Evolutionary conservation across 371 early-diverging fungal species (phyloP).

Genomic region (Funneliformis caledonium): DNA sequence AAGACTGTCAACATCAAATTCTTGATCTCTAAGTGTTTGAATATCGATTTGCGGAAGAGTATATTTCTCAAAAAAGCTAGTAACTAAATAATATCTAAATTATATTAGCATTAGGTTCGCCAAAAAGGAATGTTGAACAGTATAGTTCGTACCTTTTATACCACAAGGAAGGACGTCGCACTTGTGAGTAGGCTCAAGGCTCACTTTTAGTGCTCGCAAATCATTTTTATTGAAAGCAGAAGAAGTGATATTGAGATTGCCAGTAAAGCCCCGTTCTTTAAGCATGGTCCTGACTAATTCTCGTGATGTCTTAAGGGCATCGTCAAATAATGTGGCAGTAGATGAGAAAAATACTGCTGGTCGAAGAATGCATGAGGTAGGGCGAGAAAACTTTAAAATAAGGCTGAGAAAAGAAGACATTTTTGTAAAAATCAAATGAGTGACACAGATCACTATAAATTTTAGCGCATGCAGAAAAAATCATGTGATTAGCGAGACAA

Average conservation of each 20-base stretch:
- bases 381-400: constrained; percentile 4
- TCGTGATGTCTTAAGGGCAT: background rate
- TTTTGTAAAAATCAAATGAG: no score
- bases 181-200: background rate
- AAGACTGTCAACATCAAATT: constrained; percentile 15
- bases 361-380: background rate
- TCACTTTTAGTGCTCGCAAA: constrained; percentile 28
- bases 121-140: constrained; percentile 30
- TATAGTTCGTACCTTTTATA: constrained; percentile 25
- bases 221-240: constrained; percentile 8
- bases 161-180: background rate
- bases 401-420: no score
- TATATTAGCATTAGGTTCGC: constrained; percentile 30
- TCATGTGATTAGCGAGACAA: no score
- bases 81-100: constrained; percentile 29
- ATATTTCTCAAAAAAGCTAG: constrained; percentile 23
- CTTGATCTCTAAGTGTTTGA: background rate
- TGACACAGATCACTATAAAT: no score
- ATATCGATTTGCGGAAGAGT: constrained; percentile 17
- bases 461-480: no score
- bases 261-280: constrained; percentile 25
- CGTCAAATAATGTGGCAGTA: constrained; percentile 24
- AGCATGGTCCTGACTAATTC: background rate
- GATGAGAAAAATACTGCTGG: constrained; percentile 23
- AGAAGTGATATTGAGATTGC: background rate